Evolutionary conservation across 1,139 yeast species (phyloP).

Genomic region (Debaryomyces robertsiae): DNA sequence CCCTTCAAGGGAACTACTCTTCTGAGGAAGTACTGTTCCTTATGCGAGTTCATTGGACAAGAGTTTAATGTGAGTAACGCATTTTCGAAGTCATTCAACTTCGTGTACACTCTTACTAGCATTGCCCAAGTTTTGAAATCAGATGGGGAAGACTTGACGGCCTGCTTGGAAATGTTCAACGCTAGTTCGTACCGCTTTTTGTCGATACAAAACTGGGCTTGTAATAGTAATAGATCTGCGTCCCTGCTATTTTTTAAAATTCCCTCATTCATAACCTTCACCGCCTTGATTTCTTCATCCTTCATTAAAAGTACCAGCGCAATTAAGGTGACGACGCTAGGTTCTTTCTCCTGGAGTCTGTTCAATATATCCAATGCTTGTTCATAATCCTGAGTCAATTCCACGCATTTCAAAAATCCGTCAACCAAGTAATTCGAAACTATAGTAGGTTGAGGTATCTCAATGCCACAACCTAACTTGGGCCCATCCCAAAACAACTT

Average conservation of each 20-base stretch:
- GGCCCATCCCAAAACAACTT: constrained; percentile 67
- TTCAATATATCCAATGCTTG: constrained; percentile 58
- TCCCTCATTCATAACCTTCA: constrained; percentile 63
- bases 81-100: constrained; percentile 66
- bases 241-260: constrained; percentile 63
- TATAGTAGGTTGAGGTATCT: constrained; percentile 68
- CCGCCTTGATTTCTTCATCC: constrained; percentile 81
- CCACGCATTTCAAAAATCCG: constrained; percentile 64
- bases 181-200: constrained; percentile 75
- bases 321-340: constrained; percentile 56
- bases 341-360: constrained; percentile 45
- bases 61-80: constrained; percentile 86
- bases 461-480: constrained; percentile 64
- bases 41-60: constrained; percentile 84
- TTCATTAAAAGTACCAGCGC: constrained; percentile 55
- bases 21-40: constrained; percentile 57
- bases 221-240: constrained; percentile 58
- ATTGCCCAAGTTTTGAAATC: constrained; percentile 84
- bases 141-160: constrained; percentile 81
- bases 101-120: constrained; percentile 71
- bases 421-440: constrained; percentile 77
- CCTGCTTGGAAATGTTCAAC: constrained; percentile 66
- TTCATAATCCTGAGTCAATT: constrained; percentile 65
- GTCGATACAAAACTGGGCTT: constrained; percentile 69
- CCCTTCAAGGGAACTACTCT: constrained; percentile 63